These are phyloP conservation scores for Diaporthe velutina DNA, from an alignment of 2,329 filamentous ascomycete genomes.

Conservation along the genomic window DNA sequence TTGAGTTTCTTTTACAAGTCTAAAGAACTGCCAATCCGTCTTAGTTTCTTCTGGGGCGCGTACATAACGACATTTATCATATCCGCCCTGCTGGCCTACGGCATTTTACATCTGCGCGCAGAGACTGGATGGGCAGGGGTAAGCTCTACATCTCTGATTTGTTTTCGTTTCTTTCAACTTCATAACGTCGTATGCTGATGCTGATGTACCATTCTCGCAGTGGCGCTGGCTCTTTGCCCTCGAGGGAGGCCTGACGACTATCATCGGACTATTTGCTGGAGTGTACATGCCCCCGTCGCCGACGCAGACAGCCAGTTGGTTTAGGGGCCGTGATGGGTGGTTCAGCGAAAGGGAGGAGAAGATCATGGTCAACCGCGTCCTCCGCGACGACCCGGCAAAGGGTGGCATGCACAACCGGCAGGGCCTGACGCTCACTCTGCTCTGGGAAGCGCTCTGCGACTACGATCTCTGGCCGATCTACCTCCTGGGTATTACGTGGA, in stretches of 20 bases:
- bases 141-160: too few relatives aligned
- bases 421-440: slow-evolving; percentile 36
- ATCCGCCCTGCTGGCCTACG: slow-evolving; percentile 66
- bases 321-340: slow-evolving; percentile 69
- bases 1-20: slow-evolving; percentile 79
- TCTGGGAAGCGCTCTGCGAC: slow-evolving; percentile 41
- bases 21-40: slow-evolving; percentile 72
- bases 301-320: slow-evolving; percentile 67
- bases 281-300: slow-evolving; percentile 68
- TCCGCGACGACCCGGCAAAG: slow-evolving; percentile 45
- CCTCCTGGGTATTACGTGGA: slow-evolving; percentile 52
- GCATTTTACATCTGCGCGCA: slow-evolving; percentile 64
- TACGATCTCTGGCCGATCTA: slow-evolving; percentile 42
- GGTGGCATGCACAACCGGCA: slow-evolving; percentile 47
- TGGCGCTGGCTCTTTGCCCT: slow-evolving; percentile 48
- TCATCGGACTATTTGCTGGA: slow-evolving; percentile 54
- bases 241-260: slow-evolving; percentile 42
- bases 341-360: slow-evolving; percentile 71
- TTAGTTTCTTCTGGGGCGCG: slow-evolving; percentile 76
- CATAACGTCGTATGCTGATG: neutral
- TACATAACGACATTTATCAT: slow-evolving; percentile 65
- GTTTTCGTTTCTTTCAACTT: too few relatives aligned
- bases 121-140: slow-evolving; percentile 61
- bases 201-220: slow-evolving; percentile 41
- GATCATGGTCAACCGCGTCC: slow-evolving; percentile 71